Percentiles rank a stretch among this genome's conserved stretches.
Conservation (phyloP, 768 basidiomycete genomes). For the Tephrocybe sp. region DNA sequence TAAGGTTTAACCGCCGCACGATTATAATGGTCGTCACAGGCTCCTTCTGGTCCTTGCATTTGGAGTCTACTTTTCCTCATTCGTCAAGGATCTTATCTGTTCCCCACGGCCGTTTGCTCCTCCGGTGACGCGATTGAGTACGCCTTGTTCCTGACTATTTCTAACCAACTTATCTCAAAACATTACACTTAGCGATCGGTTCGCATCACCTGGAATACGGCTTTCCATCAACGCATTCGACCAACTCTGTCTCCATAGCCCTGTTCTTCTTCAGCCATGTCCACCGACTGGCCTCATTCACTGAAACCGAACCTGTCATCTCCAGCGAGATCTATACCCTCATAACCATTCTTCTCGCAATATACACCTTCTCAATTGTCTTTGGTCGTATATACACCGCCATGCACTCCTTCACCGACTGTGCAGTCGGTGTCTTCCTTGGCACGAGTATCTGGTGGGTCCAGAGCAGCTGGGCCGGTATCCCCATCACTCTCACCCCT, state of each 20-base stretch:
- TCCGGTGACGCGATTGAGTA: conserved; percentile 87
- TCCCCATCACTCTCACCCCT: conserved; percentile 30
- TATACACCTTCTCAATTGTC: conserved; percentile 71
- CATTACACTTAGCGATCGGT: conserved; percentile 54
- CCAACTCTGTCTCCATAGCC: conserved; percentile 87
- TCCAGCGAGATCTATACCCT: conserved; percentile 43
- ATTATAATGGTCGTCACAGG: conserved; percentile 32
- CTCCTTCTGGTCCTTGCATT: conserved; percentile 67
- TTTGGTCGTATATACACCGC: conserved; percentile 81
- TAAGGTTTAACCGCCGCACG: conserved; percentile 7
- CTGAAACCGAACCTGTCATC: conserved; percentile 33
- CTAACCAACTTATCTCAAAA: neutral
- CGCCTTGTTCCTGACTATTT: conserved; percentile 22
- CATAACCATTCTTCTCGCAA: conserved; percentile 40
- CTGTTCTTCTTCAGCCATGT: conserved; percentile 69
- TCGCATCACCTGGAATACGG: conserved; percentile 89
- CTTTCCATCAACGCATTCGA: conserved; percentile 94
- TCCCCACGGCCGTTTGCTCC: conserved; percentile 88
- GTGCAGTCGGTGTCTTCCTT: conserved; percentile 56
- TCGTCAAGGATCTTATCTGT: conserved; percentile 87
- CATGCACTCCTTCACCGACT: conserved; percentile 87
- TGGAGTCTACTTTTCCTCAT: conserved; percentile 85
- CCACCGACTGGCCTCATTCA: conserved; percentile 52
- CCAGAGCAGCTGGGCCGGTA: conserved; percentile 42
- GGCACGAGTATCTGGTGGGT: conserved; percentile 71